Evolutionary conservation across 495 filamentous ascomycete genomes (phyloP), one percentile per base, ranked within the genome.

Genomic region (Letharia lupina): DNA sequence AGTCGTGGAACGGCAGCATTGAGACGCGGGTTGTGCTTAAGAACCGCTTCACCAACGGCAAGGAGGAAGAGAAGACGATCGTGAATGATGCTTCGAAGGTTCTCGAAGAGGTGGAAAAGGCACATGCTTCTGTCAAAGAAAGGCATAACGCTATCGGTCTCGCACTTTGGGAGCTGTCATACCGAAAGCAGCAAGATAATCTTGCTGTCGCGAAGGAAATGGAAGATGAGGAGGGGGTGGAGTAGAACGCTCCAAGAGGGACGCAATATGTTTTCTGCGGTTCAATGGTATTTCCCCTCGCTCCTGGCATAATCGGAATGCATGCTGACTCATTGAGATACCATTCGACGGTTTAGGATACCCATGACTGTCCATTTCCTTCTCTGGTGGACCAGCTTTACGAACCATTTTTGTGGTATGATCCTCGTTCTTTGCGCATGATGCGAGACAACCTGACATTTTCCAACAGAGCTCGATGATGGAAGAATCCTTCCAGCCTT

Each of bases 51-150:
- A 59, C 52, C 18, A 39, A 64, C 7, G 48, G 28, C 47, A 37
- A 23, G 28, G 42, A n/a, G 33, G 63, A 64, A 33, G 48, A 64
- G 20, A 64, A 59, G 44, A 35, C 42, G 11, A 64, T 64, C n/a
- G 40, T 64, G 18, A 56, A 64, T 23, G 52, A 64, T 58, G 12
- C 63, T 11, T 33, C 39, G 20, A 64, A 64, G n/a, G 52, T 64
- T 0, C 28, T 64, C n/a, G 52, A 64, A n/a, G 63, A 64, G 50
- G 63, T 58, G 11, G 16, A n/a, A 33, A 42, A 39, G 39, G 39
- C 31, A 23, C 18, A 35, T 1, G 3, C 18, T 23, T 48, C 58
- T 18, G 48, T 45, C 10, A 44, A 18, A 8, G 18, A 56, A n/a
- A 44, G 48, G 52, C 31, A 3, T 6, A 2, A 42, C 16, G 20